phyloP scores from a whole-genome alignment of 306 rosid species.

The Malus sieversii region DNA sequence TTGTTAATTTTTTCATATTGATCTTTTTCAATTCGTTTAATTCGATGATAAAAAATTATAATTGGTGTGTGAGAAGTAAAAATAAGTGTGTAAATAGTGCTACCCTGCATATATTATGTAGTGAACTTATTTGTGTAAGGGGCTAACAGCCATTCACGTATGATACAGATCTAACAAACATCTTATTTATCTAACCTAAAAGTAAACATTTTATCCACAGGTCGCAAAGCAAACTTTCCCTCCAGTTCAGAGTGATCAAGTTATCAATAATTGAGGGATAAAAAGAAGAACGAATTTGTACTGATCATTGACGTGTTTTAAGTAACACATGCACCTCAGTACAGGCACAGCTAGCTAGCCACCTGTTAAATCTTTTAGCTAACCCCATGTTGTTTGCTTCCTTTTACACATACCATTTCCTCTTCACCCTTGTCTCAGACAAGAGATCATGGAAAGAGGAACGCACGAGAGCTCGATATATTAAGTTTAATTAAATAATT shows the following conservation, averaged over 20 bases:
- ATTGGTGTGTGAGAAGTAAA: too few species aligned
- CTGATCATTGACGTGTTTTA: neutral
- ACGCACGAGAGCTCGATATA: slow-evolving; percentile 11
- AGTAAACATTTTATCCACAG: neutral
- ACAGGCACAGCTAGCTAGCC: neutral
- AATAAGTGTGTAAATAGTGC: too few species aligned
- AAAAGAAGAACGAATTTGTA: neutral
- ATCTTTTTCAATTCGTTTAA: too few species aligned
- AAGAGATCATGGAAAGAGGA: slow-evolving; percentile 19
- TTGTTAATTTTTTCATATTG: too few species aligned
- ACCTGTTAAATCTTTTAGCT: neutral
- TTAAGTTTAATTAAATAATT: neutral
- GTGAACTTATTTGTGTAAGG: neutral
- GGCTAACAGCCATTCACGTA: neutral
- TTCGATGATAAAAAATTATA: too few species aligned
- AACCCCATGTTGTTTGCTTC: neutral
- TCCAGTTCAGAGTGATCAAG: neutral
- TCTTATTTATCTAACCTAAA: neutral
- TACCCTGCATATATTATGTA: neutral
- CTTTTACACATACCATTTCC: slow-evolving; percentile 2
- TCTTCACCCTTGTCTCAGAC: slow-evolving; percentile 36
- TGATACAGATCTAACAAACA: neutral
- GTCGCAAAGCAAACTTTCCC: neutral
- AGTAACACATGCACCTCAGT: neutral
- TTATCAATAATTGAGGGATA: neutral